Conservation (phyloP, 805 yeast species). For the Osmozyma mogii region DNA sequence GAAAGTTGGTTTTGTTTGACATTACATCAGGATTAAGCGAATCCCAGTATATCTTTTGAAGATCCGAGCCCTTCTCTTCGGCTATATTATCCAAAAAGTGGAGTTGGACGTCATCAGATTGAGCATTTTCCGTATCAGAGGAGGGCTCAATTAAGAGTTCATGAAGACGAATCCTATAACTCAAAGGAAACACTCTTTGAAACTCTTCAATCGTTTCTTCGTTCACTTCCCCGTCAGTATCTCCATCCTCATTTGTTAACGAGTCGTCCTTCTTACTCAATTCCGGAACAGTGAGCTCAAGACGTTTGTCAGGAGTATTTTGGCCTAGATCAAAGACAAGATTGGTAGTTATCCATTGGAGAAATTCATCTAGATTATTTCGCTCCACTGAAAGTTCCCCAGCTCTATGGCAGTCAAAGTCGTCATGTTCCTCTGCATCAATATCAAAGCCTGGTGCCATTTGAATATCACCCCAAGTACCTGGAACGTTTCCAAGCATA, state of each 20-base stretch:
- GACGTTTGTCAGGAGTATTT: conserved; percentile 9
- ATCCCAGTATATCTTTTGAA: conserved; percentile 28
- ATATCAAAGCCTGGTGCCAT: conserved; percentile 21
- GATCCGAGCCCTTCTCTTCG: conserved; percentile 20
- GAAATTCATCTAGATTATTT: conserved; percentile 23
- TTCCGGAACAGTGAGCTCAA: conserved; percentile 8
- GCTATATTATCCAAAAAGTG: conserved; percentile 32
- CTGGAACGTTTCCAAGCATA: conserved; percentile 24
- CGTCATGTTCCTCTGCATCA: conserved; percentile 30
- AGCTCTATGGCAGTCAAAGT: conserved; percentile 19
- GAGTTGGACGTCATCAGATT: conserved; percentile 19
- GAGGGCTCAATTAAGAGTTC: conserved; percentile 24
- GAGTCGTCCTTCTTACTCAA: conserved; percentile 5
- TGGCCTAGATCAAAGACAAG: conserved; percentile 31
- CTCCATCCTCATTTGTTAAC: conserved; percentile 3
- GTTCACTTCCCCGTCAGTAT: conserved; percentile 12
- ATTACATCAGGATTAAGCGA: conserved; percentile 13
- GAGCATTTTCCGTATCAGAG: conserved; percentile 2
- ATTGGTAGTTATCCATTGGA: conserved; percentile 35
- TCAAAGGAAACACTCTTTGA: conserved; percentile 21
- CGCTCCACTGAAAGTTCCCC: conserved; percentile 24
- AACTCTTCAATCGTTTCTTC: conserved; percentile 15
- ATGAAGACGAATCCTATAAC: conserved; percentile 23
- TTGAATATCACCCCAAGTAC: conserved; percentile 8
- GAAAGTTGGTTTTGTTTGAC: conserved; percentile 13